Percentiles rank a stretch among this genome's conserved stretches.
Conservation (phyloP, 306 rosid genomes). For the Ceratonia siliqua region DNA sequence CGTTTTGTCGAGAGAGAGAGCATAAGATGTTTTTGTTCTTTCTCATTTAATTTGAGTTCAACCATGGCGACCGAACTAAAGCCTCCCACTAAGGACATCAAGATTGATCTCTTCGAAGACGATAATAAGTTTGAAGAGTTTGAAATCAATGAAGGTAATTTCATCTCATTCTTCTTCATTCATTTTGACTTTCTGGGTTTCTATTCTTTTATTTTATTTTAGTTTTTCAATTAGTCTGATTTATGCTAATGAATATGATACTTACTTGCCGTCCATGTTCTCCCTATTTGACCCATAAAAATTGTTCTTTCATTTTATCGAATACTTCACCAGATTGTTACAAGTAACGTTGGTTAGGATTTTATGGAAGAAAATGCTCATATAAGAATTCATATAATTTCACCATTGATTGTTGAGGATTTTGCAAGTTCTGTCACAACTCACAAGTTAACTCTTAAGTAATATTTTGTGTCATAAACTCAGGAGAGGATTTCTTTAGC, state of each 20-base stretch:
- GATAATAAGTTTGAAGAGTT: conserved; percentile 91
- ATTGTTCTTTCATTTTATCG: neutral
- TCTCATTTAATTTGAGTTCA: conserved; percentile 17
- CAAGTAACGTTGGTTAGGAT: neutral
- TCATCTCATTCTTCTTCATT: neutral
- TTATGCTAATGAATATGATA: neutral
- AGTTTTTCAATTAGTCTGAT: neutral
- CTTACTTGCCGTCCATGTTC: neutral
- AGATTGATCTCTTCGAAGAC: conserved; percentile 87
- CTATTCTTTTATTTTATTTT: too few relatives aligned
- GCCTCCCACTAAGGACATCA: conserved; percentile 60
- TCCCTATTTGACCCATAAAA: neutral
- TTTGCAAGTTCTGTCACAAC: neutral
- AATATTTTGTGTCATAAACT: neutral
- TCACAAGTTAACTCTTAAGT: neutral
- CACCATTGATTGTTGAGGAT: neutral
- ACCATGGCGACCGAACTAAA: conserved; percentile 75
- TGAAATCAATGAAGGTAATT: conserved; percentile 68
- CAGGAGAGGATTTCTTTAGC: neutral
- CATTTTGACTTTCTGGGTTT: neutral
- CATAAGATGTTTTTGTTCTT: conserved; percentile 12
- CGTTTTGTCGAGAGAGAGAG: too few relatives aligned
- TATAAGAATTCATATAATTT: neutral
- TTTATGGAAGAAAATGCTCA: neutral
- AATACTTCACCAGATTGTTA: neutral